Base-by-base conservation (phyloP, 768 basidiomycete genomes). In the Pisolithus sp. region DNA sequence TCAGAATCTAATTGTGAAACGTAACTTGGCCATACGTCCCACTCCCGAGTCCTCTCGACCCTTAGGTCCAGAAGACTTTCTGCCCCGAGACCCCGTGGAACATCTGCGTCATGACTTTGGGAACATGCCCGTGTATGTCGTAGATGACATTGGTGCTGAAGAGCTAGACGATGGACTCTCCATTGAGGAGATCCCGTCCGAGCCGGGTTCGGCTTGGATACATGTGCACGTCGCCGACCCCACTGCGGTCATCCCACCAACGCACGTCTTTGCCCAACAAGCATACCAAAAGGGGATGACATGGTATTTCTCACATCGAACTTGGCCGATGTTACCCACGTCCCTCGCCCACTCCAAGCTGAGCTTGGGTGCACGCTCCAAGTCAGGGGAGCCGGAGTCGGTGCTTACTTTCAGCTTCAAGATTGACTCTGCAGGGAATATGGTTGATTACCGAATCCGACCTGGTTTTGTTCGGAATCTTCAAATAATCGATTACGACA, bases 101-200 rank as follows among this genome's bases (percentile, higher is more conserved):
- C 69, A 77, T 20, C 64, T 92, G 5, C 86, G 94, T 3, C 86
- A 89, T 62, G 94, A 97, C 65, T 95, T 93, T 67, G 91, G 89
- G 23, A 62, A 84, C 54, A 62, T 86, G 55, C 81, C 80, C 0
- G 89, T 92, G 5, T 98, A 85, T 65, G 85, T 94, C 18, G 83
- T 99, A 50, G 96, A 99, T 61, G 89, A 91, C 53, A 56, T 73
- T 0, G 63, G 60, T 7, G 93, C 96, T 0, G 69, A 86, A 59
- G 96, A 99, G 62, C 76, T 98, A 20, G 96, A 99, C 63, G 96
- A 99, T 64, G 96, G 93, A 2, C 60, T 99, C 30, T 94, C 93
- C 2, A 62, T 97, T 28, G 89, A 95, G 56, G 62, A 69, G n/a
- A 75, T 85, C 30, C 73, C 77, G 5, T 69, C 70, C 4, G 81